Conservation (phyloP, 2,329 filamentous ascomycete species). For the Fusarium sp. region DNA sequence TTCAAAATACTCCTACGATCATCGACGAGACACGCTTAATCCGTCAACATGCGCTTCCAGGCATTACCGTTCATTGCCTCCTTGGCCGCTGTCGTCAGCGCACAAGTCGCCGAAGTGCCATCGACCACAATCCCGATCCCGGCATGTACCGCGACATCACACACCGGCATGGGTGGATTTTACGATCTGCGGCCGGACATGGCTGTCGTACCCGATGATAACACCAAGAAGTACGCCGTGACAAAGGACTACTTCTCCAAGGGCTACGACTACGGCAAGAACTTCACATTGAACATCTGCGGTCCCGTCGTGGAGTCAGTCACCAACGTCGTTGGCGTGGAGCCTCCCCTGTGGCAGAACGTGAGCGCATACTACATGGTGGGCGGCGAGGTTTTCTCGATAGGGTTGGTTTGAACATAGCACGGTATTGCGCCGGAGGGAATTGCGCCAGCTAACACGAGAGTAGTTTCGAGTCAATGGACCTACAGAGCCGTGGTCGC, state of each 20-base stretch:
- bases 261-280: conserved; percentile 82
- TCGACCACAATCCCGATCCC: conserved; percentile 60
- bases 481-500: conserved; percentile 72
- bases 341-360: conserved; percentile 74
- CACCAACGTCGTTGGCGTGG: conserved; percentile 73
- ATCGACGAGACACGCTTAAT: conserved; percentile 6
- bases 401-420: conserved; percentile 69
- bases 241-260: conserved; percentile 71
- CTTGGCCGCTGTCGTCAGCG: conserved; percentile 52
- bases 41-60: conserved; percentile 48
- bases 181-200: conserved; percentile 70
- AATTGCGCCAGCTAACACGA: conserved; percentile 28
- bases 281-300: conserved; percentile 89
- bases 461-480: conserved; percentile 62
- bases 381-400: conserved; percentile 76
- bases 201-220: conserved; percentile 60
- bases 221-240: conserved; percentile 56
- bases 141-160: conserved; percentile 69
- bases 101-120: conserved; percentile 53
- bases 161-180: conserved; percentile 68
- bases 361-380: conserved; percentile 82
- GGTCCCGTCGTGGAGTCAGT: conserved; percentile 78
- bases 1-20: conserved; percentile 1
- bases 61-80: conserved; percentile 53
- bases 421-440: conserved; percentile 7